phyloP scores from a whole-genome alignment of 352 stramenopile species.

The Globisporangium barbulae region DNA sequence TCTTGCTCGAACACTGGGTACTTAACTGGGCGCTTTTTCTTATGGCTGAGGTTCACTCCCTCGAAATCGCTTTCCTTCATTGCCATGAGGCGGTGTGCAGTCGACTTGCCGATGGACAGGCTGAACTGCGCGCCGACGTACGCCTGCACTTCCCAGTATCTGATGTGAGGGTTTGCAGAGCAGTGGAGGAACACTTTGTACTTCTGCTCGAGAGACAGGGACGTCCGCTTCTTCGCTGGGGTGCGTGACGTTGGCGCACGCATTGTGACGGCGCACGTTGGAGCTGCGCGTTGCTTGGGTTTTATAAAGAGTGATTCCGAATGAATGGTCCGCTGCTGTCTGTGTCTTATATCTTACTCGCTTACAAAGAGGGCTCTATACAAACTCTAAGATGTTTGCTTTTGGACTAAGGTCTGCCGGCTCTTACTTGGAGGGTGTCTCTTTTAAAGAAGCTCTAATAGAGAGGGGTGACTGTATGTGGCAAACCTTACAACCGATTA shows the following conservation, averaged over 20 bases:
- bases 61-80: background rate
- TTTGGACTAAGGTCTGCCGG: background rate
- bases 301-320: slow-evolving; percentile 1
- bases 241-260: background rate
- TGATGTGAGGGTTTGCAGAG: background rate
- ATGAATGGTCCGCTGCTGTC: background rate
- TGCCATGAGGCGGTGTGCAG: background rate
- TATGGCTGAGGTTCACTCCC: background rate
- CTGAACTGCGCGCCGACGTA: background rate
- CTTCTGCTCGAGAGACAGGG: background rate
- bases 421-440: slow-evolving; percentile 1
- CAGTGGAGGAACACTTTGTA: slow-evolving; percentile 1
- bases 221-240: background rate
- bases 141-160: background rate
- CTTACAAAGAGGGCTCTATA: background rate
- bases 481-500: no score
- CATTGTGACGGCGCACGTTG: background rate
- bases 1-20: background rate
- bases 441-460: slow-evolving; percentile 3
- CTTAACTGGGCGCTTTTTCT: background rate
- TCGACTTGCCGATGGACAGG: background rate
- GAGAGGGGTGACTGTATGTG: background rate
- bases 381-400: background rate
- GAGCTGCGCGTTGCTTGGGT: background rate
- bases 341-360: background rate